A percentile compares a stretch with the other conserved stretches of the same genome.
phyloP scores from a whole-genome alignment of 2,329 filamentous ascomycete species.

The Penicillium sp. region DNA sequence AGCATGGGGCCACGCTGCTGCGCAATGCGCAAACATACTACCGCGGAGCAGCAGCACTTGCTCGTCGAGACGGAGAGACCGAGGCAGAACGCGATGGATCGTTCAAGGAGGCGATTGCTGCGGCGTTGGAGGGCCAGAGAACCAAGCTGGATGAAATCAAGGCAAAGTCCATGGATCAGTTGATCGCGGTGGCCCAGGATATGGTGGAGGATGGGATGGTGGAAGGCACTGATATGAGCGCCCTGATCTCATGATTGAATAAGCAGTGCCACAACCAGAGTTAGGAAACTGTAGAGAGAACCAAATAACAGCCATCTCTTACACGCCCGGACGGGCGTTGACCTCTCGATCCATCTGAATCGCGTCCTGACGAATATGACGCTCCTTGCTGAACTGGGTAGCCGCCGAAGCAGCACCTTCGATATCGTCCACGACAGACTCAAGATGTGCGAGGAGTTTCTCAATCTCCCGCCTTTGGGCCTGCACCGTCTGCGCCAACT shows the following conservation, averaged over 20 bases:
- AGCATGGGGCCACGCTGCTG: slow-evolving; percentile 53
- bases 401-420: slow-evolving; percentile 54
- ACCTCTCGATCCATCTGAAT: slow-evolving; percentile 50
- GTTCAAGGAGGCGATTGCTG: slow-evolving; percentile 54
- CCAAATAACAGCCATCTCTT: slow-evolving; percentile 17
- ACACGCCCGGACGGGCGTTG: slow-evolving; percentile 34
- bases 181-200: slow-evolving; percentile 51
- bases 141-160: slow-evolving; percentile 46
- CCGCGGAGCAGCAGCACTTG: slow-evolving; percentile 54
- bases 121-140: slow-evolving; percentile 49
- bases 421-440: slow-evolving; percentile 60
- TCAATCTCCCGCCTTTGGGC: slow-evolving; percentile 62
- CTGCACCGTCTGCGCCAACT: slow-evolving; percentile 55
- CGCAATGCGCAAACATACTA: slow-evolving; percentile 64
- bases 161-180: slow-evolving; percentile 39
- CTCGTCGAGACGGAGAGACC: slow-evolving; percentile 44
- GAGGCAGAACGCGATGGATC: slow-evolving; percentile 51
- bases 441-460: slow-evolving; percentile 57
- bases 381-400: slow-evolving; percentile 42
- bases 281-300: background rate
- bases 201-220: slow-evolving; percentile 59
- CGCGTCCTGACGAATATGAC: slow-evolving; percentile 47
- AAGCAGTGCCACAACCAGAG: background rate
- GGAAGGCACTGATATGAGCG: slow-evolving; percentile 38
- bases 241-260: slow-evolving; percentile 35